Base-by-base conservation (phyloP, 768 basidiomycete species). In the Leccinum obscurum region DNA sequence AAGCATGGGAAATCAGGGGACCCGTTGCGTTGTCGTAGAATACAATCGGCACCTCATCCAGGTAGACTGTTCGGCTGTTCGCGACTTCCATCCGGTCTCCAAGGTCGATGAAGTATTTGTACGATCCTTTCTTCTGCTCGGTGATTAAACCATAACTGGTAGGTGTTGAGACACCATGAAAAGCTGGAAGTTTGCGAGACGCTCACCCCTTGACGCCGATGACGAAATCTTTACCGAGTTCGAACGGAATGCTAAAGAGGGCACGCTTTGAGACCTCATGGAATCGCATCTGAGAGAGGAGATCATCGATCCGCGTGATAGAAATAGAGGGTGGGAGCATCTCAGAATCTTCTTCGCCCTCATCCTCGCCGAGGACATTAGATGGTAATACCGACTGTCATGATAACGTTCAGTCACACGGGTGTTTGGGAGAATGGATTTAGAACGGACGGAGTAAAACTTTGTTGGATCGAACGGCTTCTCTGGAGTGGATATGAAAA, bases 121-220 rank as follows among this genome's bases (percentile, higher is more conserved):
- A 90, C 5, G 80, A 56, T 0, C 92, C 90, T 73, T 89, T 95
- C 72, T 83, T 90, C 75, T 95, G 93, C 68, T 95, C 89, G 1
- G 92, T 92, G 15, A 98, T 82, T 49, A 96, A 75, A 9, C 92
- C 88, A 72, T 96, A 99, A 52, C 94, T 97, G 64, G 17, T 24
- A 48, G 52, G 61, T 28, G 32, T 61, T 62, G 59, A 66, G 55
- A 15, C 22, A 56, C 52, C 24, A 35, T 28, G 3, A 51, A 15
- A 35, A 5, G 17, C 37, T 57, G n/a, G 41, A n/a, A 37, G 15
- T 44, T 17, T 34, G 15, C 54, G 52, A 55, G 44, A 60, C 56
- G 76, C 80, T 71, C 69, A 90, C 86, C 92, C 92, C 75, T 93
- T 94, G 52, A 93, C 78, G 10, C 92, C 90, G 62, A 95, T 89